phyloP scores from a whole-genome alignment of 352 stramenopile genomes.

The Globisporangium canariense region DNA sequence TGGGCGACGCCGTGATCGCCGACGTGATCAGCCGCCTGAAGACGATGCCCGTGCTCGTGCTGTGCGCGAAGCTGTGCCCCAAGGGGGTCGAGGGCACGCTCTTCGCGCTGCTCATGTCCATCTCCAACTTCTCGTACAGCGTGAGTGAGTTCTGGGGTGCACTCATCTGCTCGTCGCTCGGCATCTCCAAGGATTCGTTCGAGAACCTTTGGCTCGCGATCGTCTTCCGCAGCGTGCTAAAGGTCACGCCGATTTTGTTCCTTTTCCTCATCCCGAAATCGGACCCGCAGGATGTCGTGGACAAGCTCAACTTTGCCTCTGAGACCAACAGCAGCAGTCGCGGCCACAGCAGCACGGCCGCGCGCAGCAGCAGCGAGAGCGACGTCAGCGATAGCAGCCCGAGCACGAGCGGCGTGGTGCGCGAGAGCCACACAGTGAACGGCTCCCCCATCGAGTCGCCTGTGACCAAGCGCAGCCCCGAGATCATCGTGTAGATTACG shows the following conservation, averaged over 20 bases:
- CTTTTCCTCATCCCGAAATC: conserved; percentile 73
- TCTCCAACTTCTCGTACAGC: conserved; percentile 94
- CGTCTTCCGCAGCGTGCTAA: conserved; percentile 89
- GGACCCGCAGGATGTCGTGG: conserved; percentile 76
- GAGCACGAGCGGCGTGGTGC: conserved; percentile 31
- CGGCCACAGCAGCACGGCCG: conserved; percentile 8
- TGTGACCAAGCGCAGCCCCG: conserved; percentile 6
- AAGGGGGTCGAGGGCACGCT: conserved; percentile 95
- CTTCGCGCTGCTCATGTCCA: conserved; percentile 97
- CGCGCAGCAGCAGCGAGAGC: conserved; percentile 24
- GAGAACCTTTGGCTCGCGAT: conserved; percentile 90
- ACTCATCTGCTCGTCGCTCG: conserved; percentile 83
- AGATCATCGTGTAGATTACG: conserved; percentile 12
- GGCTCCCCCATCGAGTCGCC: conserved; percentile 22
- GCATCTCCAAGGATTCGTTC: conserved; percentile 91
- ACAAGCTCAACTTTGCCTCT: conserved; percentile 56
- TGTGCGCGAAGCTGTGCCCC: conserved; percentile 94
- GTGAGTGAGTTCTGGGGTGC: conserved; percentile 93
- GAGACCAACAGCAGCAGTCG: conserved; percentile 22
- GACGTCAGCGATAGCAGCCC: conserved; percentile 19
- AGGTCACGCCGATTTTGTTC: conserved; percentile 90
- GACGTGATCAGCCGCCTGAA: conserved; percentile 82
- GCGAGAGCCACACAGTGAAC: conserved; percentile 41
- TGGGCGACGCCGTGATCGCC: conserved; percentile 92
- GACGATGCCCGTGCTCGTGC: conserved; percentile 93